These are phyloP conservation scores for Diplodia seriata DNA, from an alignment of 2,329 filamentous ascomycete species.

Conservation along the genomic window DNA sequence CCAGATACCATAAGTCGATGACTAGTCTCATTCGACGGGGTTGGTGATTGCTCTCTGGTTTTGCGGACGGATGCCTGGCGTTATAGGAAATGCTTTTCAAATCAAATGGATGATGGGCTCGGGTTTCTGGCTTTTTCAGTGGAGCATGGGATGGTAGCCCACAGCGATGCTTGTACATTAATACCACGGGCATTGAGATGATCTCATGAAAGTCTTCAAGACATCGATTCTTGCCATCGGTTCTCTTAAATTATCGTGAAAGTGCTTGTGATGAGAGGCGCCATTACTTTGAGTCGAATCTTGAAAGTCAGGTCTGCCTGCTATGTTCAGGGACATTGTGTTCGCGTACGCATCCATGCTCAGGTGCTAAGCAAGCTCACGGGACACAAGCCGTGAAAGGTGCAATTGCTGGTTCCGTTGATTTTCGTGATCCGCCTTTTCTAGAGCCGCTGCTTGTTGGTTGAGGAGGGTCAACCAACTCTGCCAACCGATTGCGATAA, in stretches of 20 bases:
- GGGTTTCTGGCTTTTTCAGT: slow-evolving; percentile 30
- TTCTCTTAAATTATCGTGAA: not conserved
- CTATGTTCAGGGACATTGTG: too few species aligned
- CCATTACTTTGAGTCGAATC: too few species aligned
- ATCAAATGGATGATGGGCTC: slow-evolving; percentile 29
- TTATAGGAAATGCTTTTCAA: slow-evolving; percentile 20
- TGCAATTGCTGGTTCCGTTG: not conserved
- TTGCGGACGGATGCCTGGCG: slow-evolving; percentile 32
- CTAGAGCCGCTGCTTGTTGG: slow-evolving; percentile 69
- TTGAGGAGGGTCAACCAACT: slow-evolving; percentile 87
- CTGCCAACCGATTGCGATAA: slow-evolving; percentile 89
- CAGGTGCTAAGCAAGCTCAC: not conserved
- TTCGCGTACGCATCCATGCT: not conserved
- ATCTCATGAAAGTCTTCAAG: slow-evolving; percentile 33
- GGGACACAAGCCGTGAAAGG: not conserved
- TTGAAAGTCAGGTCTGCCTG: too few species aligned
- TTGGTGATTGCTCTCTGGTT: slow-evolving; percentile 28
- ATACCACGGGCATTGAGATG: slow-evolving; percentile 34
- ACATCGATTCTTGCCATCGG: slow-evolving; percentile 17
- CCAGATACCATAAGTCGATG: slow-evolving; percentile 26
- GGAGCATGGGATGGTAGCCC: slow-evolving; percentile 32
- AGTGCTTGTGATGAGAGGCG: too few species aligned
- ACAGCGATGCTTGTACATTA: slow-evolving; percentile 33
- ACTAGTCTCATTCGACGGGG: slow-evolving; percentile 15
- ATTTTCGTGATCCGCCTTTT: slow-evolving; percentile 42